These are phyloP conservation scores for Spathaspora arborariae DNA, from an alignment of 805 yeast species.

Conservation along the genomic window DNA sequence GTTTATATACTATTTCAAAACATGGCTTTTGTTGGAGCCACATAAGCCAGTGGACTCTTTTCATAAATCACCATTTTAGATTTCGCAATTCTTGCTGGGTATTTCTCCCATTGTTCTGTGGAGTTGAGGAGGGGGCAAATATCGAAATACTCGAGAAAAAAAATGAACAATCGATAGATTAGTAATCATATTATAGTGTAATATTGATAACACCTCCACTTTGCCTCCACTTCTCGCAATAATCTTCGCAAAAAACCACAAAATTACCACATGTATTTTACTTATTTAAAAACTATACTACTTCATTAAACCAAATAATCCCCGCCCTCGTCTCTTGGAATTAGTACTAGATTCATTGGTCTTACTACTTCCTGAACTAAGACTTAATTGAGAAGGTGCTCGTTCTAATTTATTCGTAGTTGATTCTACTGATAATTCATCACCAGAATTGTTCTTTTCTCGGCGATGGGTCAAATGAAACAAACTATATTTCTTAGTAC, in stretches of 20 bases:
- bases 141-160: background rate
- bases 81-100: background rate
- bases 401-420: conserved; percentile 7
- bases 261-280: background rate
- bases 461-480: conserved; percentile 16
- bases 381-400: conserved; percentile 16
- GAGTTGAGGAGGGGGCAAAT: background rate
- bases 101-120: background rate
- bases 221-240: background rate
- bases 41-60: background rate
- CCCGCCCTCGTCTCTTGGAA: conserved; percentile 13
- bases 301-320: conserved; percentile 14
- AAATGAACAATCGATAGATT: background rate
- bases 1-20: background rate
- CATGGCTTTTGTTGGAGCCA: background rate
- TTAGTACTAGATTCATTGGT: conserved; percentile 7
- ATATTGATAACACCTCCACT: background rate
- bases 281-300: background rate
- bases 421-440: conserved; percentile 9
- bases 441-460: conserved; percentile 10
- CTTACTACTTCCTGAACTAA: conserved; percentile 17
- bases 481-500: conserved; percentile 14
- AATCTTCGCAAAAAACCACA: background rate
- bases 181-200: background rate
- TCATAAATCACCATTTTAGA: background rate